A percentile compares a stretch with the other conserved stretches of the same genome.
These are phyloP conservation scores for Xylaria longipes DNA, from an alignment of 495 filamentous ascomycete genomes.

Conservation along the genomic window DNA sequence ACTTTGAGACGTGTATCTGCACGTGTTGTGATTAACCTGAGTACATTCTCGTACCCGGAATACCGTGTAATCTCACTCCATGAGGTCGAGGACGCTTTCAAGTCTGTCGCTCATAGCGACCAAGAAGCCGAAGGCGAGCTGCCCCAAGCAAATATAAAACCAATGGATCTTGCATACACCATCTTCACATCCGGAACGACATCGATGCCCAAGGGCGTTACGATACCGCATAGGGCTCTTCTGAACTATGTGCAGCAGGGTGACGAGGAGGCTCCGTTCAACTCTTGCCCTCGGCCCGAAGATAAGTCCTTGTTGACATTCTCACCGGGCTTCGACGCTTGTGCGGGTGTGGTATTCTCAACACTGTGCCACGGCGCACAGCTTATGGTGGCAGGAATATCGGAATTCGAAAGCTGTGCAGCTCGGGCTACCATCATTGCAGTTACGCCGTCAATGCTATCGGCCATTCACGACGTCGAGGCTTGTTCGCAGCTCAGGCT, in stretches of 20 bases:
- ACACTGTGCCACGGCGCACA: constrained; percentile 32
- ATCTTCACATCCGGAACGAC: constrained; percentile 54
- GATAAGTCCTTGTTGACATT: constrained; percentile 21
- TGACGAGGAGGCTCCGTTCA: constrained; percentile 22
- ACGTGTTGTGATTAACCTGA: constrained; percentile 3
- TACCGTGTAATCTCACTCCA: neutral
- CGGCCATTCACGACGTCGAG: constrained; percentile 14
- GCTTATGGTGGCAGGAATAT: constrained; percentile 28
- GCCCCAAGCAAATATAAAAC: neutral
- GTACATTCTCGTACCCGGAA: neutral
- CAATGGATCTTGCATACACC: constrained; percentile 35
- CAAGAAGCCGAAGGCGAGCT: neutral
- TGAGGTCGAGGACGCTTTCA: neutral
- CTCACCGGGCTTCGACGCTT: constrained; percentile 18
- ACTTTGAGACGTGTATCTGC: constrained; percentile 21
- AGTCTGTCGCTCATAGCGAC: neutral
- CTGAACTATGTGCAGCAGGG: constrained; percentile 16
- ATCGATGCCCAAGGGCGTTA: constrained; percentile 49
- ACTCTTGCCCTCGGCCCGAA: constrained; percentile 7
- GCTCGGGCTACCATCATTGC: constrained; percentile 1
- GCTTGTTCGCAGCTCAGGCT: constrained; percentile 23
- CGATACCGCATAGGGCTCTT: constrained; percentile 39
- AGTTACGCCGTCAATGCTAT: constrained; percentile 32
- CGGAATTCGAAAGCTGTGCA: neutral
- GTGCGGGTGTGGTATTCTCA: constrained; percentile 25